phyloP scores from a whole-genome alignment of 2,329 filamentous ascomycete species.

The Sordariomycetes sp. region DNA sequence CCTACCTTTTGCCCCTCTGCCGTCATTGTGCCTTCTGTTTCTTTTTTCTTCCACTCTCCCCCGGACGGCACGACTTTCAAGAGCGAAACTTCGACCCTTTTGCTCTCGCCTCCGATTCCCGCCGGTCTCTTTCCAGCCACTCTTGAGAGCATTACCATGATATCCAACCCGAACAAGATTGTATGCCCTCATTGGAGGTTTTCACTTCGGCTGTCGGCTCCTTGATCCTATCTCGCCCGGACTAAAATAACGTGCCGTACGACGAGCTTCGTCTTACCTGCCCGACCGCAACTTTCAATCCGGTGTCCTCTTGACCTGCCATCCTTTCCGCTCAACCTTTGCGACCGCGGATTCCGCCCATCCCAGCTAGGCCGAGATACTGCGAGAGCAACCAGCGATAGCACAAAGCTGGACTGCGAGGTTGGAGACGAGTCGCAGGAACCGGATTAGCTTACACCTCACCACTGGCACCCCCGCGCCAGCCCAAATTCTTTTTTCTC shows the following conservation, averaged over 20 bases:
- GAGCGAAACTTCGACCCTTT: conserved; percentile 6
- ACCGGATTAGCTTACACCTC: neutral
- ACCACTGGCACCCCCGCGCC: neutral
- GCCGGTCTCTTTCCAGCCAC: neutral
- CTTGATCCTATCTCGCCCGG: conserved; percentile 16
- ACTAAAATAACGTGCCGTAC: neutral
- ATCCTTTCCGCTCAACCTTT: neutral
- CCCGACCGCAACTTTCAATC: neutral
- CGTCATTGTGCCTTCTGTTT: neutral
- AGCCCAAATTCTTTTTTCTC: conserved; percentile 5
- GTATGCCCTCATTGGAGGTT: conserved; percentile 29
- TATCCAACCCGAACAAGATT: conserved; percentile 20
- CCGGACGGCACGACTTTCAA: neutral
- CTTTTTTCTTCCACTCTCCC: neutral
- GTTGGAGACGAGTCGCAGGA: neutral
- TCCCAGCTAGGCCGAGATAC: neutral
- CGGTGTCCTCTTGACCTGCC: neutral
- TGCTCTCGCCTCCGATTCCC: neutral
- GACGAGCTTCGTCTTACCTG: neutral
- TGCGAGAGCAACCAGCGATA: too few species aligned
- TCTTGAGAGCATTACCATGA: conserved; percentile 22
- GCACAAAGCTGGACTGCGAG: neutral
- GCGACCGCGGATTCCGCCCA: neutral
- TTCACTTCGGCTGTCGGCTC: conserved; percentile 25
- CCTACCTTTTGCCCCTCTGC: neutral